Conservation (phyloP, 208 protist genomes). For the Leishmania guyanensis region DNA sequence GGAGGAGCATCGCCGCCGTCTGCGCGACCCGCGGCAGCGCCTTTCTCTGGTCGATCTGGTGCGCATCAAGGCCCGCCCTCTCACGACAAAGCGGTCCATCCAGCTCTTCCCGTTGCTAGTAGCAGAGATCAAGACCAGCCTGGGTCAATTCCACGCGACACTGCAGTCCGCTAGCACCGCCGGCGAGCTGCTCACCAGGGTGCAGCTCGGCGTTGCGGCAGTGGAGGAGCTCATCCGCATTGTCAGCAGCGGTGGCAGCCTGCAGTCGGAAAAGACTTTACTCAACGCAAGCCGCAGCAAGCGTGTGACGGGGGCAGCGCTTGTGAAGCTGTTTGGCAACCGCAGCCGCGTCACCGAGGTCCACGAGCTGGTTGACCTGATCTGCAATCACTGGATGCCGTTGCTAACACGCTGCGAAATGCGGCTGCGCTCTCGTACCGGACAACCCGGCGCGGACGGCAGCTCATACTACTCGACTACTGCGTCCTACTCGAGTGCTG, state of each 20-base stretch:
- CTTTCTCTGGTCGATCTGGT: conserved; percentile 81
- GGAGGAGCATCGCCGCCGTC: conserved; percentile 67
- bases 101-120: conserved; percentile 57
- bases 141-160: conserved; percentile 21
- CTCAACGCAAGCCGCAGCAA: conserved; percentile 75
- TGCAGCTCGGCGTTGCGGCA: conserved; percentile 60
- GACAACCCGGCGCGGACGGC: neutral
- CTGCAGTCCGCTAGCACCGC: conserved; percentile 13
- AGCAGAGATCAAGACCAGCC: conserved; percentile 38
- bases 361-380: conserved; percentile 50
- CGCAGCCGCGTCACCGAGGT: conserved; percentile 67
- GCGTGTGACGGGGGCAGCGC: conserved; percentile 67
- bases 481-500: conserved; percentile 8
- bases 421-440: conserved; percentile 26
- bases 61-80: conserved; percentile 80
- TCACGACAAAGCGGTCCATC: conserved; percentile 86
- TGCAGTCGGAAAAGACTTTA: conserved; percentile 86
- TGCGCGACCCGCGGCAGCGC: conserved; percentile 81
- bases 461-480: neutral
- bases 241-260: conserved; percentile 82
- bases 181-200: conserved; percentile 35
- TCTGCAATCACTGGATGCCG: conserved; percentile 55
- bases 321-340: conserved; percentile 86
- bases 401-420: conserved; percentile 40
- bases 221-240: conserved; percentile 89